Evolutionary conservation across 257 asterid genomes (phyloP).

Genomic region (Solanum appendiculatum): DNA sequence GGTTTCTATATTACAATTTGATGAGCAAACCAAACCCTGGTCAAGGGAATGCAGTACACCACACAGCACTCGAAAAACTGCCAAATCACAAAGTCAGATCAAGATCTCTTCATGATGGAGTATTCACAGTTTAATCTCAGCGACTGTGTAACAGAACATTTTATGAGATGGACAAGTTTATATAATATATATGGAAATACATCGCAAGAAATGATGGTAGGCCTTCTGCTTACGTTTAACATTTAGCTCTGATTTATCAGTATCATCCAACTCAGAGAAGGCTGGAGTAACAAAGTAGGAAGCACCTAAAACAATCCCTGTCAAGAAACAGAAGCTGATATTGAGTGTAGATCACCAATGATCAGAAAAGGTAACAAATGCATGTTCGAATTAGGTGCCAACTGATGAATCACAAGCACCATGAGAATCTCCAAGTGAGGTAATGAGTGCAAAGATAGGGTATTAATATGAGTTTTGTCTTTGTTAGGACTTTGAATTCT

Average conservation of each 20-base stretch:
- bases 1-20: slow-evolving; percentile 70
- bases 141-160: not conserved
- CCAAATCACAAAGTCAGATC: slow-evolving; percentile 14
- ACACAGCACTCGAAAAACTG: slow-evolving; percentile 81
- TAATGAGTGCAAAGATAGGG: not conserved
- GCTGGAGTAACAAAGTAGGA: slow-evolving; percentile 61
- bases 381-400: not conserved
- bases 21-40: slow-evolving; percentile 89
- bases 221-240: slow-evolving; percentile 35
- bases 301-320: slow-evolving; percentile 70
- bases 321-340: slow-evolving; percentile 10
- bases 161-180: not conserved
- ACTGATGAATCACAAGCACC: slow-evolving; percentile 1
- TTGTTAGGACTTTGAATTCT: not conserved
- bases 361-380: not conserved
- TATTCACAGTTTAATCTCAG: not conserved
- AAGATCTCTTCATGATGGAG: not conserved
- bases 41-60: slow-evolving; percentile 65
- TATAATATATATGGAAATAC: not conserved
- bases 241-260: slow-evolving; percentile 40
- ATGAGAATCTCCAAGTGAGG: not conserved
- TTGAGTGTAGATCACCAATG: not conserved
- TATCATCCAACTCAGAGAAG: slow-evolving; percentile 38
- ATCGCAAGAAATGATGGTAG: not conserved
- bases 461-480: not conserved